phyloP scores from a whole-genome alignment of 2,329 filamentous ascomycete species.

The Xenoacremonium recifei region DNA sequence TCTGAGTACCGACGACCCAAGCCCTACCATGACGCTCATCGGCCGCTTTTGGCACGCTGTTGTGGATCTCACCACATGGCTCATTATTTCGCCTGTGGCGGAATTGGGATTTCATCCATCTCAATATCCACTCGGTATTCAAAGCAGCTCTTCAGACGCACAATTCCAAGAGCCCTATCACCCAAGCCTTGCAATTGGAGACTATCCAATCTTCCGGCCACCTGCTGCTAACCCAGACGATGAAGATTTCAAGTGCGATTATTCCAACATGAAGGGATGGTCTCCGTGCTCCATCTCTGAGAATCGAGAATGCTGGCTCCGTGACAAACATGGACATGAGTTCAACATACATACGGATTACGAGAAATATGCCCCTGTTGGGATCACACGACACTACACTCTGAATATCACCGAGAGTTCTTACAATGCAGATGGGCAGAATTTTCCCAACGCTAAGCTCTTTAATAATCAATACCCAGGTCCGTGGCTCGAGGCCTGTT shows the following conservation, averaged over 20 bases:
- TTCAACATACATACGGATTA: slow-evolving; percentile 28
- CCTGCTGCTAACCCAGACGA: slow-evolving; percentile 11
- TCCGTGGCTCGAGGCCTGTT: slow-evolving; percentile 27
- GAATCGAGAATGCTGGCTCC: slow-evolving; percentile 27
- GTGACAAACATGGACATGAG: slow-evolving; percentile 15
- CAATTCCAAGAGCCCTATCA: no score
- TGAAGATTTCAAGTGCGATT: slow-evolving; percentile 24
- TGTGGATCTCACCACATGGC: slow-evolving; percentile 16
- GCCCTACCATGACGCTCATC: slow-evolving; percentile 16
- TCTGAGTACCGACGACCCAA: not conserved
- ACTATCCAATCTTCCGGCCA: slow-evolving; percentile 13
- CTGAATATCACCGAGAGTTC: slow-evolving; percentile 15
- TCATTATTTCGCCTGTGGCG: slow-evolving; percentile 16
- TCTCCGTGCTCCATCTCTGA: slow-evolving; percentile 20
- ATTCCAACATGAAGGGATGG: slow-evolving; percentile 23
- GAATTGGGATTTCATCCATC: slow-evolving; percentile 3
- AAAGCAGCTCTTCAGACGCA: no score
- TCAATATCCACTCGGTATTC: slow-evolving; percentile 14
- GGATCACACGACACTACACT: slow-evolving; percentile 19
- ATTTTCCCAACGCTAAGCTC: slow-evolving; percentile 19
- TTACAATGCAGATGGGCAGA: slow-evolving; percentile 21
- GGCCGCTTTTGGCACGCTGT: slow-evolving; percentile 17
- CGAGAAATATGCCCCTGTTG: slow-evolving; percentile 18
- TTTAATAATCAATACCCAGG: slow-evolving; percentile 27
- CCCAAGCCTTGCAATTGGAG: not conserved